Evolutionary conservation across 1,139 yeast species (phyloP).

Genomic region (Debaryomycetaceae sp.): DNA sequence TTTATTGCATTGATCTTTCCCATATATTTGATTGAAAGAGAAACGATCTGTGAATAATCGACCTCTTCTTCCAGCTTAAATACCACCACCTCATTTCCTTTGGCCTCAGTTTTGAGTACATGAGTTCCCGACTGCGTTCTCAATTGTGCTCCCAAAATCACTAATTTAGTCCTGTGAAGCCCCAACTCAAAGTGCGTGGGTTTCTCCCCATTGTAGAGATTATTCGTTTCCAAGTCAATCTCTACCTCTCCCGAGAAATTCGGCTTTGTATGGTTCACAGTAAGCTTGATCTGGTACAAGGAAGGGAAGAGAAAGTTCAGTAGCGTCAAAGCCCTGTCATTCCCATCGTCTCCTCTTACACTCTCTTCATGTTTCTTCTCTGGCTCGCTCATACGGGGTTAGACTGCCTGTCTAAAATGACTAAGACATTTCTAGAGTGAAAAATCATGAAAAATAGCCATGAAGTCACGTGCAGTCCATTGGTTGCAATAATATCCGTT

Average conservation of each 20-base stretch:
- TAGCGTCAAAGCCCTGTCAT: constrained; percentile 9
- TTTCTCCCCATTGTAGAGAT: constrained; percentile 20
- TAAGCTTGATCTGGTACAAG: constrained; percentile 40
- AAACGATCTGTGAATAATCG: constrained; percentile 5
- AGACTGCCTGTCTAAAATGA: too few species aligned
- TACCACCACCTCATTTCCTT: constrained; percentile 31
- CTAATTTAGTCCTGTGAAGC: constrained; percentile 28
- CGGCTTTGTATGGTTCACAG: constrained; percentile 48
- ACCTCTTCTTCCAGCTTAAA: constrained; percentile 14
- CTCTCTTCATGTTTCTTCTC: too few species aligned
- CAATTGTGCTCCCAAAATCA: constrained; percentile 25
- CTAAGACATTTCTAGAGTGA: too few species aligned
- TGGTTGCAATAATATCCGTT: too few species aligned
- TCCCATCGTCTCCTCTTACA: too few species aligned
- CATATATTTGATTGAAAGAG: constrained; percentile 27
- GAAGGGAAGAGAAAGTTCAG: constrained; percentile 36
- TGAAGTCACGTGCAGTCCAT: too few species aligned
- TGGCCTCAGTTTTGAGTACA: constrained; percentile 21
- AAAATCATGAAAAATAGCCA: too few species aligned
- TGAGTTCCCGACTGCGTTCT: constrained; percentile 2
- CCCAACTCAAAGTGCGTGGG: constrained; percentile 15
- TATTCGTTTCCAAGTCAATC: constrained; percentile 29
- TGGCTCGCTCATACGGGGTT: too few species aligned
- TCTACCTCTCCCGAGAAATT: constrained; percentile 50
- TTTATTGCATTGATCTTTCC: constrained; percentile 57